Evolutionary conservation across 371 early-diverging fungal genomes (phyloP).

Genomic region (Funneliformis caledonium): DNA sequence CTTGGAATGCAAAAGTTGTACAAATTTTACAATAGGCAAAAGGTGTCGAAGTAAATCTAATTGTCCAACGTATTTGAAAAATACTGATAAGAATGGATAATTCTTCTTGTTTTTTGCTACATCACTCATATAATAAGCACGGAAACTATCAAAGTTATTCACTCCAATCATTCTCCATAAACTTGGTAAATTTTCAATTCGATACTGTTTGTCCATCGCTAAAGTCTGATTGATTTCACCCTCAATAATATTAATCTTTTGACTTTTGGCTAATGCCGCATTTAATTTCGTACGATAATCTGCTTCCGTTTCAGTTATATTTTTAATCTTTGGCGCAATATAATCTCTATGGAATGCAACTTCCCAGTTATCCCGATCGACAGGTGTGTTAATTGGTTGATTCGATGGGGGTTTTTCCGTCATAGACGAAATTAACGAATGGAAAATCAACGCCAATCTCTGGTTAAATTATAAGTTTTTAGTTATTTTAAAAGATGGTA

Average conservation of each 20-base stretch:
- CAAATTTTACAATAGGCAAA: conserved; percentile 38
- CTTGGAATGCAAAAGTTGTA: conserved; percentile 19
- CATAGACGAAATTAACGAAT: conserved; percentile 31
- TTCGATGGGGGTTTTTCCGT: not conserved
- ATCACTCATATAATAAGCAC: conserved; percentile 27
- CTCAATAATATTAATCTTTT: conserved; percentile 23
- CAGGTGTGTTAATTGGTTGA: not conserved
- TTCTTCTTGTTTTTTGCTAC: not conserved
- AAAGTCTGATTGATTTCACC: conserved; percentile 33
- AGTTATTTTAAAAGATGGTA: not conserved
- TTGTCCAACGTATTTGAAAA: conserved; percentile 36
- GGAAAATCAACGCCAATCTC: conserved; percentile 30
- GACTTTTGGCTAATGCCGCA: not conserved
- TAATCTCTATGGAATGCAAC: conserved; percentile 10
- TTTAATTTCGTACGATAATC: conserved; percentile 26
- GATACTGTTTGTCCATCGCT: conserved; percentile 3
- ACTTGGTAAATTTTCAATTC: conserved; percentile 12
- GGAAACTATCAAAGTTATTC: conserved; percentile 26
- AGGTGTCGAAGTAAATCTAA: conserved; percentile 23
- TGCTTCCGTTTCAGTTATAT: conserved; percentile 8
- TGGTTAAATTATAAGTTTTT: no score
- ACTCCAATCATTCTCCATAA: conserved; percentile 8
- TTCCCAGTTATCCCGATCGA: conserved; percentile 35
- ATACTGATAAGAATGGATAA: conserved; percentile 38
- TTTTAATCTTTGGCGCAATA: conserved; percentile 18